These are phyloP conservation scores for Aquilaria yunnanensis DNA, from an alignment of 345 rosid species.

Conservation along the genomic window DNA sequence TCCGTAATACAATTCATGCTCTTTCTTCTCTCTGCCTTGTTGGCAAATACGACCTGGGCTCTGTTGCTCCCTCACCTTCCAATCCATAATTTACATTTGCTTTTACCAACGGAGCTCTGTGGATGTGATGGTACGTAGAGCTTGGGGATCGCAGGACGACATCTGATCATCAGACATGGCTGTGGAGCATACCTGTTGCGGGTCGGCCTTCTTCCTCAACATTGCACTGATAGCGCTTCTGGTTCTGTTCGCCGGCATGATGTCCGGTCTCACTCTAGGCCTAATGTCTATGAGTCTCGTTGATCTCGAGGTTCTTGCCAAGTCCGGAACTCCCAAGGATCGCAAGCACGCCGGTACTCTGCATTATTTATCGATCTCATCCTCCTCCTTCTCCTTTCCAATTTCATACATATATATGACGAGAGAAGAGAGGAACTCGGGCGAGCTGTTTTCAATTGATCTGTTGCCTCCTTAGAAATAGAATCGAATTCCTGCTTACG, in stretches of 20 bases:
- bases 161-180: constrained; percentile 21
- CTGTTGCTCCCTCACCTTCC: too few species aligned
- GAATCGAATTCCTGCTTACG: neutral
- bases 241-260: constrained; percentile 53
- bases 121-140: neutral
- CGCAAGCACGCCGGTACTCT: constrained; percentile 37
- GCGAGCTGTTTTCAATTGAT: neutral
- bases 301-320: constrained; percentile 61
- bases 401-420: neutral
- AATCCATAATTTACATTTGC: too few species aligned
- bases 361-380: neutral
- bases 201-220: constrained; percentile 26
- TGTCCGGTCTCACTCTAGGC: constrained; percentile 68
- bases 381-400: neutral
- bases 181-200: constrained; percentile 42
- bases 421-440: too few species aligned
- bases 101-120: too few species aligned
- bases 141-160: neutral
- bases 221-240: constrained; percentile 22
- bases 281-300: constrained; percentile 62
- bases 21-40: too few species aligned
- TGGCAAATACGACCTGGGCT: too few species aligned
- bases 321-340: constrained; percentile 46
- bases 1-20: too few species aligned
- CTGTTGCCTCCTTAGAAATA: neutral